Conservation (phyloP, 1,139 yeast species). For the Lodderomyces jiufengensis region DNA sequence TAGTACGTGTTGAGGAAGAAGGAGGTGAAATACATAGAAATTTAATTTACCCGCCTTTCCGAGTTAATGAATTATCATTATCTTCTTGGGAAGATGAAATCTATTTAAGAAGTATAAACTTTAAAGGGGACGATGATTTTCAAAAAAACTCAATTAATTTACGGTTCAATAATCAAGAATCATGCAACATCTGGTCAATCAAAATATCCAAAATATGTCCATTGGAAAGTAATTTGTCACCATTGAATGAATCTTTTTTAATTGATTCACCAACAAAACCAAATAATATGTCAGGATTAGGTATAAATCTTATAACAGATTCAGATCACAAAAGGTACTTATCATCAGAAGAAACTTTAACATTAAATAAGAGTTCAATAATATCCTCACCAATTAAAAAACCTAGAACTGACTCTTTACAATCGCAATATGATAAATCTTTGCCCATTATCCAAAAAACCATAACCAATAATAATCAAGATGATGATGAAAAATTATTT, state of each 20-base stretch:
- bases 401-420: conserved; percentile 5
- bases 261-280: conserved; percentile 19
- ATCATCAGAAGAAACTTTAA: conserved; percentile 1
- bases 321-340: conserved; percentile 9
- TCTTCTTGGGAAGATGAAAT: conserved; percentile 20
- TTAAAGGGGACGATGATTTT: conserved; percentile 5
- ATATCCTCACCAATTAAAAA: conserved; percentile 13
- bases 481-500: conserved; percentile 12
- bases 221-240: conserved; percentile 23
- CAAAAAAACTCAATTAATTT: conserved; percentile 10
- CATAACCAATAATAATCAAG: conserved; percentile 14
- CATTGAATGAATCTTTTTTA: conserved; percentile 21
- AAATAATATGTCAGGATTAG: conserved; percentile 30
- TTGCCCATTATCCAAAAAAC: conserved; percentile 26
- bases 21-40: conserved; percentile 20
- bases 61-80: conserved; percentile 28
- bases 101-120: conserved; percentile 26
- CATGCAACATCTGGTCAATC: conserved; percentile 25
- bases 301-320: conserved; percentile 31
- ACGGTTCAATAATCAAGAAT: conserved; percentile 17
- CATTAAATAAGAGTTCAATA: not conserved
- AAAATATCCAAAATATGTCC: conserved; percentile 33
- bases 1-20: conserved; percentile 21
- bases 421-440: conserved; percentile 23
- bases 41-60: conserved; percentile 43